Conservation (phyloP, 2,329 filamentous ascomycete genomes). For the Ophidiomyces ophidiicola region DNA sequence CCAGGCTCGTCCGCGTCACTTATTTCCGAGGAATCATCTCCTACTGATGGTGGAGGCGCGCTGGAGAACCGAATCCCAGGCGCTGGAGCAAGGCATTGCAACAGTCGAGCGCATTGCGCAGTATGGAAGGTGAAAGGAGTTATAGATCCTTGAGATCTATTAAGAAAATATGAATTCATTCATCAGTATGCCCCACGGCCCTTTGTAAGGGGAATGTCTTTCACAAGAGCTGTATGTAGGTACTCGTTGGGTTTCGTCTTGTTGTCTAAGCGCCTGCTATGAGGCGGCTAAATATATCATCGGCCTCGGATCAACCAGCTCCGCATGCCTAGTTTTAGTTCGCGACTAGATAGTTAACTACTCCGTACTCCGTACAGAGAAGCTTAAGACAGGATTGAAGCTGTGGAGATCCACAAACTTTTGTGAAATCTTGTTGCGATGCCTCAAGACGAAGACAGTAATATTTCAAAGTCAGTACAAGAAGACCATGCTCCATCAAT, state of each 20-base stretch:
- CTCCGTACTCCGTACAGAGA: too few relatives aligned
- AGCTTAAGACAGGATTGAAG: too few relatives aligned
- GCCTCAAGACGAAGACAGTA: not conserved
- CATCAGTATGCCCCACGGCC: constrained; percentile 33
- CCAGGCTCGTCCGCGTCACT: constrained; percentile 17
- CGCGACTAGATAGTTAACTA: not conserved
- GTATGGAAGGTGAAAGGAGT: constrained; percentile 52
- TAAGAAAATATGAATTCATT: constrained; percentile 67
- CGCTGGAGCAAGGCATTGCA: constrained; percentile 56
- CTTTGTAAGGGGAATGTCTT: too few relatives aligned
- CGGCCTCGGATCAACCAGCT: constrained; percentile 1
- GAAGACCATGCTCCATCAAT: not conserved
- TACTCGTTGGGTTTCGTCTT: too few relatives aligned
- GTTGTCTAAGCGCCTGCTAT: too few relatives aligned
- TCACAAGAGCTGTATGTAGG: too few relatives aligned
- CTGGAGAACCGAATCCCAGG: constrained; percentile 60
- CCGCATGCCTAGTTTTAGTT: not conserved
- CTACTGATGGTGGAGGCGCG: constrained; percentile 27
- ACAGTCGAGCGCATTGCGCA: constrained; percentile 51
- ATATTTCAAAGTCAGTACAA: not conserved
- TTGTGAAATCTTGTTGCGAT: too few relatives aligned
- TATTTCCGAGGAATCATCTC: not conserved
- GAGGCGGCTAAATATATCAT: too few relatives aligned
- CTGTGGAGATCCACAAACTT: too few relatives aligned
- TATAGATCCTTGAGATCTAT: constrained; percentile 60